phyloP scores from a whole-genome alignment of 768 basidiomycete genomes.

The Pleurotus tuoliensis region DNA sequence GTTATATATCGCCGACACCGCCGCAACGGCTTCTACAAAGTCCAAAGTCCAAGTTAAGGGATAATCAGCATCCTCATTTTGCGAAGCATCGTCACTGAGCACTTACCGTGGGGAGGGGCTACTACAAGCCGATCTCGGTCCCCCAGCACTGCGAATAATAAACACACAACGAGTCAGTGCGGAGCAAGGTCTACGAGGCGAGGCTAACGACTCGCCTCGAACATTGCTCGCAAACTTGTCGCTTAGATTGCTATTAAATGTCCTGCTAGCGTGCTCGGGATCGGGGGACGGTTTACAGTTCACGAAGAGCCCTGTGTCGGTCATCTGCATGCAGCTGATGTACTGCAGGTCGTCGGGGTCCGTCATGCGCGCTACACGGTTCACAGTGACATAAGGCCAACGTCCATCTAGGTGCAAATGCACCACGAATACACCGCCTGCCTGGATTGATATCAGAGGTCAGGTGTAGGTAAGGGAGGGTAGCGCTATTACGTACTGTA shows the following conservation, averaged over 20 bases:
- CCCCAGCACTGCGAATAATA: background rate
- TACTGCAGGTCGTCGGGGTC: constrained; percentile 21
- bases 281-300: constrained; percentile 26
- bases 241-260: no score
- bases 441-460: constrained; percentile 23
- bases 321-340: constrained; percentile 54
- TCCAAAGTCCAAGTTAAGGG: background rate
- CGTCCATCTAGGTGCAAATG: background rate
- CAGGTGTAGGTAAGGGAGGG: constrained; percentile 11
- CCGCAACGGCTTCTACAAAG: background rate
- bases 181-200: background rate
- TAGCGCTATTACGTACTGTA: constrained; percentile 32
- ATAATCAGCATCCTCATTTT: background rate
- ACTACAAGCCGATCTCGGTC: background rate
- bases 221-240: background rate
- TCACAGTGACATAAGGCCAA: constrained; percentile 18
- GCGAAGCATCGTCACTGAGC: no score
- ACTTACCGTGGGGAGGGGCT: background rate
- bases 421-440: constrained; percentile 8
- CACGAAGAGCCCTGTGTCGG: constrained; percentile 47
- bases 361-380: constrained; percentile 27
- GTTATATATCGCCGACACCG: background rate
- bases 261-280: background rate
- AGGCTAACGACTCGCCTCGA: background rate
- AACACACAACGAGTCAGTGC: background rate